A percentile compares a stretch with the other conserved stretches of the same genome.
Evolutionary conservation across 2,329 filamentous ascomycete species (phyloP).

Genomic region (Reticulascus tulasneorum): DNA sequence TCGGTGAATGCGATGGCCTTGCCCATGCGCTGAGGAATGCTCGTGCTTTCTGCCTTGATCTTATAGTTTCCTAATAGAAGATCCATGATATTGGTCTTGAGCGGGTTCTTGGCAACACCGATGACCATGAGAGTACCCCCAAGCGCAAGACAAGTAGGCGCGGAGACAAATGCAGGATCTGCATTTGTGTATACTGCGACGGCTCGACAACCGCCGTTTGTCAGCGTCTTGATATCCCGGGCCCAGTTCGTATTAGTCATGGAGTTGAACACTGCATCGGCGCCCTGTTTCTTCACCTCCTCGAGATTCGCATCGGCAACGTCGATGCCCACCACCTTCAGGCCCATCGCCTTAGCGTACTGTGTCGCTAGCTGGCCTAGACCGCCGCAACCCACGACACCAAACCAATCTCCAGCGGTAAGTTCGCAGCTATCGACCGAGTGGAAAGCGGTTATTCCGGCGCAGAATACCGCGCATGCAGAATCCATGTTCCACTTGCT

Average conservation of each 20-base stretch:
- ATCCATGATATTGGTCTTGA: constrained; percentile 33
- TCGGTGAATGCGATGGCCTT: constrained; percentile 39
- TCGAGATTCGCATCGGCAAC: constrained; percentile 37
- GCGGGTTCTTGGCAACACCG: constrained; percentile 31
- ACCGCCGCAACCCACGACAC: constrained; percentile 39
- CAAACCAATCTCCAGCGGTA: constrained; percentile 33
- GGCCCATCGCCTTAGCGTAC: constrained; percentile 41
- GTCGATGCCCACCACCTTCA: constrained; percentile 38
- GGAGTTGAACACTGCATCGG: constrained; percentile 39
- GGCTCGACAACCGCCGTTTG: constrained; percentile 35
- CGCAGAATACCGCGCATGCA: constrained; percentile 43
- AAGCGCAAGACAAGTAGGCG: constrained; percentile 29
- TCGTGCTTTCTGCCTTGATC: constrained; percentile 36
- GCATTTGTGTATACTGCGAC: constrained; percentile 37
- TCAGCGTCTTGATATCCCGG: constrained; percentile 34
- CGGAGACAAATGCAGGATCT: constrained; percentile 30
- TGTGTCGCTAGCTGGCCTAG: constrained; percentile 42
- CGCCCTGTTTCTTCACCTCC: constrained; percentile 32
- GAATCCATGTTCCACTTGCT: constrained; percentile 25
- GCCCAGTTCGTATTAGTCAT: constrained; percentile 30
- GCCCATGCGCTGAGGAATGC: constrained; percentile 36
- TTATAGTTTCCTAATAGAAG: constrained; percentile 34
- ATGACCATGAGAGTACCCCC: constrained; percentile 38
- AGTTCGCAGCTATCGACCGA: constrained; percentile 32
- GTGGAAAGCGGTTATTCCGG: constrained; percentile 43